These are phyloP conservation scores for Verbena officinalis DNA, from an alignment of 257 asterid species.

Conservation along the genomic window DNA sequence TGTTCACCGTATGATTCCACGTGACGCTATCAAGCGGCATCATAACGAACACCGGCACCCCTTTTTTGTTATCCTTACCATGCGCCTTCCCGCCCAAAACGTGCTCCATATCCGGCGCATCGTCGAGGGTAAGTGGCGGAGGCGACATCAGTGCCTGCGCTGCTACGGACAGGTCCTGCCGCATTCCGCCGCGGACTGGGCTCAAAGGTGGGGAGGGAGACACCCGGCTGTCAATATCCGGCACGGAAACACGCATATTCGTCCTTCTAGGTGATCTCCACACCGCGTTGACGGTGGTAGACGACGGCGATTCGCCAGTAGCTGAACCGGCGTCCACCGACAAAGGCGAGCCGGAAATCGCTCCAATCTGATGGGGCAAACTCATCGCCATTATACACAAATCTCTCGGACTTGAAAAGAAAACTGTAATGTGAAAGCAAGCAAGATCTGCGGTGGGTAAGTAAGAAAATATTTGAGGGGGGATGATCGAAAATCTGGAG, in stretches of 20 bases:
- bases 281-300: slow-evolving; percentile 56
- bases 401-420: neutral
- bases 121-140: slow-evolving; percentile 22
- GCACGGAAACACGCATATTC: slow-evolving; percentile 55
- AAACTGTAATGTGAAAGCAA: neutral
- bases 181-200: slow-evolving; percentile 55
- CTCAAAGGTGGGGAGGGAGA: slow-evolving; percentile 90
- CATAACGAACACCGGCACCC: slow-evolving; percentile 96
- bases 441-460: neutral
- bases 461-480: too few species aligned
- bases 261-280: slow-evolving; percentile 58
- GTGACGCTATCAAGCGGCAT: slow-evolving; percentile 97
- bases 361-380: slow-evolving; percentile 81
- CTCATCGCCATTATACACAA: slow-evolving; percentile 76
- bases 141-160: slow-evolving; percentile 73
- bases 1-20: slow-evolving; percentile 77
- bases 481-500: neutral
- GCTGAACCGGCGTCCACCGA: slow-evolving; percentile 42
- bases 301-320: slow-evolving; percentile 46
- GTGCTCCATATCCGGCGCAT: slow-evolving; percentile 28
- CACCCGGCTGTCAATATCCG: slow-evolving; percentile 49
- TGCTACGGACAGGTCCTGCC: slow-evolving; percentile 71
- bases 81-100: slow-evolving; percentile 25
- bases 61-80: slow-evolving; percentile 40
- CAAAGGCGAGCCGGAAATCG: slow-evolving; percentile 60